Evolutionary conservation across 2,329 filamentous ascomycete species (phyloP).

Genomic region (Dactylellina cionopaga): DNA sequence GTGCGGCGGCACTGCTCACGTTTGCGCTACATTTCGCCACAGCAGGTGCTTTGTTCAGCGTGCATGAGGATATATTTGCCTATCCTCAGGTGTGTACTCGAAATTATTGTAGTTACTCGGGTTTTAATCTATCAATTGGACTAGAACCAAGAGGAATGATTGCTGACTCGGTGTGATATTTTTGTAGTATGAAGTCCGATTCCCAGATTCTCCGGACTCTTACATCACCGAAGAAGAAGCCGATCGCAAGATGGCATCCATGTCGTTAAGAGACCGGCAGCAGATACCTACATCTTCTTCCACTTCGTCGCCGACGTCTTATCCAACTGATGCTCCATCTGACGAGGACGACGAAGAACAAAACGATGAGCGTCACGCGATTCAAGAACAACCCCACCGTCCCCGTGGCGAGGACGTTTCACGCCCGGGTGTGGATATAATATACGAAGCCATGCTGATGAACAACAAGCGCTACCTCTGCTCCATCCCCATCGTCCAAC

Average conservation of each 20-base stretch:
- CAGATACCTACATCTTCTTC: constrained; percentile 55
- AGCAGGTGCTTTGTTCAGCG: constrained; percentile 71
- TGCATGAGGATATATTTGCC: constrained; percentile 86
- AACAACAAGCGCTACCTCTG: constrained; percentile 81
- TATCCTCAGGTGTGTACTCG: constrained; percentile 77
- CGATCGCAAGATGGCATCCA: constrained; percentile 67
- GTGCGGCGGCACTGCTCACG: constrained; percentile 25
- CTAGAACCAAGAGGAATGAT: not conserved
- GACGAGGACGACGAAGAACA: too few relatives aligned
- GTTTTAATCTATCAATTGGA: not conserved
- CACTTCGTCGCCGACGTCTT: constrained; percentile 2
- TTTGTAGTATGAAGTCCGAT: constrained; percentile 76
- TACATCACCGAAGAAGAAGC: constrained; percentile 78
- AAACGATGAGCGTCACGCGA: not conserved
- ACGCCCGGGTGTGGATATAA: constrained; percentile 54
- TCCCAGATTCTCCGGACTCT: constrained; percentile 71
- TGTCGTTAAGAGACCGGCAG: constrained; percentile 57
- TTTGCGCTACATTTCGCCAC: constrained; percentile 9
- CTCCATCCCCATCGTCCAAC: constrained; percentile 77
- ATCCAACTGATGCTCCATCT: constrained; percentile 28
- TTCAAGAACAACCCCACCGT: constrained; percentile 7
- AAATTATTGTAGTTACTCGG: too few relatives aligned
- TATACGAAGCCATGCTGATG: constrained; percentile 79
- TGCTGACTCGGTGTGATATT: constrained; percentile 24
- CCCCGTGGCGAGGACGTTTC: constrained; percentile 50